Evolutionary conservation across 805 yeast genomes (phyloP), one percentile per base, ranked within the genome.

Genomic region (Metschnikowia reukaufii): DNA sequence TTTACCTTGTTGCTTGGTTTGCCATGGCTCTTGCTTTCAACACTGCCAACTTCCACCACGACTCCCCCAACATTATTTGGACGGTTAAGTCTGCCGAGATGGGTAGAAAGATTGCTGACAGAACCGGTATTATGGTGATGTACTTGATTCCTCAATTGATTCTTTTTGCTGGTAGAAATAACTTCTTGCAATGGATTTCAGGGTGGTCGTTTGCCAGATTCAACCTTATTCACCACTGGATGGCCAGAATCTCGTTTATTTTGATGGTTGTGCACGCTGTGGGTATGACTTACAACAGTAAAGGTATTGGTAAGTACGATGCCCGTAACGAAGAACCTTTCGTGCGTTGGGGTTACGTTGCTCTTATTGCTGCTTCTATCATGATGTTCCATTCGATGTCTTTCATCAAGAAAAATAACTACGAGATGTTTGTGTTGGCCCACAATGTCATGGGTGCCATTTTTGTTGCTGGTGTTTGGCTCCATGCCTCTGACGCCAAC

Each of bases 121-220:
- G 88, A 56, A 56, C 82, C 1, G 86, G 82, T 2, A 72, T 82
- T 21, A 58, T 80, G 37, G 64, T 77, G 2, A 61, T 72, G 3
- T 69, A 74, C n/a, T 48, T 81, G 62, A 74, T 65, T 63, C 88
- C 88, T 3, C 61, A 81, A 37, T 51, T 82, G 37, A 66, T 80
- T 27, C 62, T 82, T 41, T 81, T 86, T 63, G 88, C 88, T 4
- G 84, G 85, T 25, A 71, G 94, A 57, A 88, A 87, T 62, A 87
- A 85, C 58, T 79, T 88, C 17, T 69, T 87, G 58, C 76, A 78
- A 51, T 68, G 67, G 59, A 44, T 83, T 4, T 77, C 90, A 1
- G 88, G 91, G 2, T 74, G 86, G 71, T 63, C 81, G 0, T 83
- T 78, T 54, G 66, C 82, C 12, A 74, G 84, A 1, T 86, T 87